Evolutionary conservation across 31 red algal species (phyloP), one percentile per base, ranked within the genome.

Genomic region (Porphyra umbilicalis): DNA sequence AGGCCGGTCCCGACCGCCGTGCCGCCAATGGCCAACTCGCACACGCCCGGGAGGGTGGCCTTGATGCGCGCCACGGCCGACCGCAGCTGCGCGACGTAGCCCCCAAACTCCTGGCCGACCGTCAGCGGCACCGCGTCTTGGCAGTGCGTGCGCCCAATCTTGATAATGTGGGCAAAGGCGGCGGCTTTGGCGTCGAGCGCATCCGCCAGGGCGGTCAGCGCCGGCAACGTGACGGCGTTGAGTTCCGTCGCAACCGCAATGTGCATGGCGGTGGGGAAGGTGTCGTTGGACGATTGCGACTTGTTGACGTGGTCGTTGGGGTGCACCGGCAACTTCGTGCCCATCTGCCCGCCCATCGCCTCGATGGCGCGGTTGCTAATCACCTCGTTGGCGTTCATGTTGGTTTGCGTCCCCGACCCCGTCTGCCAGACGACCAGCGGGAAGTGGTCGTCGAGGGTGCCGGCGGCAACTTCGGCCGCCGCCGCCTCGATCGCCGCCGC

Each of bases 381-480:
- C 0, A 99, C 97, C 87, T 99, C 97, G 81, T 99, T 99, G 77
- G 91, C 89, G 82, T 99, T 99, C 97, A 99, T 99, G 79, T 99
- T 99, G 79, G 85, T 90, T 76, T 99, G 94, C 20, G 97, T 99
- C 34, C 97, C 97, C 4, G 94, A 97, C 2, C 97, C 97, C 1
- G 97, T 99, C 88, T 99, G 97, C 94, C 94, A 99, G 0, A 99
- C 94, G 9, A 96, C 97, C 33, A 99, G 88, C 35, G 97, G 97
- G 79, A 99, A 99, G 46, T 99, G 91, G 36, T 99, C 94, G 80
- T 96, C 97, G 9, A 99, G 87, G 33, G 85, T 82, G 6, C 94
- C 94, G 15, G 68, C 38, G 14, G 83, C 77, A 4, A 99, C 90
- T 80, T 99, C 94, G 3, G 84, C 83, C 29, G 92, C 97, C n/a